phyloP scores from a whole-genome alignment of 805 yeast species.

The Candida nonsorbophila region DNA sequence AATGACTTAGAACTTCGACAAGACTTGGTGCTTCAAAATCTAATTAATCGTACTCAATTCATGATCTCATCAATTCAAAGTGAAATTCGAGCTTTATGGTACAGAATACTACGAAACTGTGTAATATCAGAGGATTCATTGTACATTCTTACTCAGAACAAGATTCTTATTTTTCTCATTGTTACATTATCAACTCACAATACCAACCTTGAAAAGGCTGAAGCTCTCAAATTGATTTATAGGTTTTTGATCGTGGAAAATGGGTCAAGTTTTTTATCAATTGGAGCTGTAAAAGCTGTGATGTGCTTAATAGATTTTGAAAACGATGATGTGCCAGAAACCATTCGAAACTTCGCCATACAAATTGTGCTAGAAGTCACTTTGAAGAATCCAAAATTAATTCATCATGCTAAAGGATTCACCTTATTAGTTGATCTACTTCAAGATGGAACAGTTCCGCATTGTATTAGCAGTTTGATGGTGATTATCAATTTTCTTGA shows the following conservation, averaged over 20 bases:
- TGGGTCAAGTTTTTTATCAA: slow-evolving; percentile 49
- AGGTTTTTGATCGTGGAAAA: slow-evolving; percentile 47
- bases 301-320: slow-evolving; percentile 51
- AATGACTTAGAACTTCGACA: slow-evolving; percentile 55
- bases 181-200: slow-evolving; percentile 59
- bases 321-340: slow-evolving; percentile 13
- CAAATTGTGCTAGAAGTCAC: slow-evolving; percentile 36
- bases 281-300: slow-evolving; percentile 64
- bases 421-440: slow-evolving; percentile 36
- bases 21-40: slow-evolving; percentile 57
- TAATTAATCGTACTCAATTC: slow-evolving; percentile 53
- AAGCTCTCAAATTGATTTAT: slow-evolving; percentile 70
- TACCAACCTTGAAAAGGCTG: slow-evolving; percentile 59
- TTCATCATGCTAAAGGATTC: slow-evolving; percentile 53
- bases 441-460: slow-evolving; percentile 26
- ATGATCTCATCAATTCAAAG: slow-evolving; percentile 53
- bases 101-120: slow-evolving; percentile 64
- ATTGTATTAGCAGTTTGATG: slow-evolving; percentile 13
- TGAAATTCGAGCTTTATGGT: slow-evolving; percentile 70
- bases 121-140: slow-evolving; percentile 52
- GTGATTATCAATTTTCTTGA: slow-evolving; percentile 54
- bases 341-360: slow-evolving; percentile 32
- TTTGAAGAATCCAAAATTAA: slow-evolving; percentile 32
- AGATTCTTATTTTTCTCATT: slow-evolving; percentile 59
- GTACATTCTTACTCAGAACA: slow-evolving; percentile 44